Base-by-base conservation (phyloP, 305 asterid genomes). In the Fraxinus xanthoxyloides region DNA sequence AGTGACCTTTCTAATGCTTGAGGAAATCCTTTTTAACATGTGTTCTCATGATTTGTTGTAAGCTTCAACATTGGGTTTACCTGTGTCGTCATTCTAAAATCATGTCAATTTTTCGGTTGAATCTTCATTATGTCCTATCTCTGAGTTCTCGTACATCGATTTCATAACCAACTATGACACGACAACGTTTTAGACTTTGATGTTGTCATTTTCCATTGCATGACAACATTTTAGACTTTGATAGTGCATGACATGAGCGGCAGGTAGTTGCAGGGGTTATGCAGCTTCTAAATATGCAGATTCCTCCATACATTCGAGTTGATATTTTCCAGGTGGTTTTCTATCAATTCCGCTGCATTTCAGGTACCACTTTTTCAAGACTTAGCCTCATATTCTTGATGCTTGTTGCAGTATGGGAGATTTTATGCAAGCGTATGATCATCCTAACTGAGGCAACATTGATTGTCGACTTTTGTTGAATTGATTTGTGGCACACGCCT, bases 241-340 rank as follows among this genome's bases (percentile, higher is more conserved):
- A 32, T 72, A 17, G 76, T 72, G 17, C 46, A 32, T 72, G 76
- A 72, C 76, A 17, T 72, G 76, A 72, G 28, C 8, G 13, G 76
- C 94, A 95, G 99, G 98, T 94, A 80, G 90, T 94, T 89, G 88
- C 88, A 26, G 99, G 97, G 81, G 94, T 91, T 82, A 89, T 94
- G 98, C 88, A 83, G 86, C 77, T 83, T 82, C 98, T 95, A 72
- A 85, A 83, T 81, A 82, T 92, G 91, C 84, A 82, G 77, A 94
- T 94, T 78, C 97, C 93, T 81, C 97, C 97, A 38, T 95, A 89
- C 86, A 89, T 94, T 84, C 89, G 97, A 87, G 85, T 94, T 72
- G 99, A 95, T 90, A 92, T 92, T 82, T 84, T 95, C 83, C 94
- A 92, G 92, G 87, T 94, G 83, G 85, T 92, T 84, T 85, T 94